These are phyloP conservation scores for Lactarius quietus DNA, from an alignment of 768 basidiomycete genomes.

Conservation along the genomic window DNA sequence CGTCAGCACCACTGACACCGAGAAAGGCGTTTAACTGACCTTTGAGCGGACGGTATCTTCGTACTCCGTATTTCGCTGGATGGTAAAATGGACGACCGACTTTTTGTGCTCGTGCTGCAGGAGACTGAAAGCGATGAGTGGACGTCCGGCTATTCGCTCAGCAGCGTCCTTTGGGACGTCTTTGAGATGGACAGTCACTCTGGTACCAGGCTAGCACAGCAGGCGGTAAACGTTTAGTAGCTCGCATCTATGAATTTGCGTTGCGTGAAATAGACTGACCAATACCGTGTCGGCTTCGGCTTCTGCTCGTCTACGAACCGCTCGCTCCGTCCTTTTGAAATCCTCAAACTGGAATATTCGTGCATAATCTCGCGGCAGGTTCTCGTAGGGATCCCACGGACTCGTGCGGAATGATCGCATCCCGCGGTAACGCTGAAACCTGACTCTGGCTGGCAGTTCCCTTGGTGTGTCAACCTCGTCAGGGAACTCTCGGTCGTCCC, in stretches of 20 bases:
- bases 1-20: not conserved
- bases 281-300: constrained; percentile 57
- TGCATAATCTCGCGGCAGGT: constrained; percentile 89
- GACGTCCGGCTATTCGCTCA: constrained; percentile 34
- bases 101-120: constrained; percentile 96
- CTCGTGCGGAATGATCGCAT: constrained; percentile 91
- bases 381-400: constrained; percentile 97
- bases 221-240: not conserved
- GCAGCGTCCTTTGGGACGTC: constrained; percentile 65
- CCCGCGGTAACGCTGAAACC: constrained; percentile 92
- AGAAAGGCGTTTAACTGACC: constrained; percentile 38
- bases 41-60: constrained; percentile 86
- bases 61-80: constrained; percentile 96
- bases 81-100: constrained; percentile 85
- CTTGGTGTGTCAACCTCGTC: constrained; percentile 96
- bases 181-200: constrained; percentile 74
- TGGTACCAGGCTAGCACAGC: constrained; percentile 64
- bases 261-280: constrained; percentile 41
- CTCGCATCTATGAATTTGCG: not conserved
- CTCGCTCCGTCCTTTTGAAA: constrained; percentile 79
- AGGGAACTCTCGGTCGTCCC: constrained; percentile 83
- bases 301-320: constrained; percentile 62
- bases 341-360: constrained; percentile 97
- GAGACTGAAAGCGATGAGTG: constrained; percentile 73
- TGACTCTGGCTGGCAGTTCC: constrained; percentile 68